phyloP scores from a whole-genome alignment of 371 early-diverging fungal genomes.

The Funneliformis caledonium region DNA sequence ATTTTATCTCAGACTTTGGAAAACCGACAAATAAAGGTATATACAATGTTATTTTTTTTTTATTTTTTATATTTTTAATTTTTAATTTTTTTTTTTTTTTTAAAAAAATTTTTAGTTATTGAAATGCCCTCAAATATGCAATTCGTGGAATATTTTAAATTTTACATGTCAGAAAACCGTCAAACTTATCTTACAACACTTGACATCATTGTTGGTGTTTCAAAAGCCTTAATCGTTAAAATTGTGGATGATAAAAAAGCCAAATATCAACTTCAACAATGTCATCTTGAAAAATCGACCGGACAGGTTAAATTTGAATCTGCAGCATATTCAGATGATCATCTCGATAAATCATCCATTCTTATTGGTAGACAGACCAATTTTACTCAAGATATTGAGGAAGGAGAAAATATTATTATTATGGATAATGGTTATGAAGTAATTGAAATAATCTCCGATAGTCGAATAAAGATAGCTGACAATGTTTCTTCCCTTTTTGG shows the following conservation, averaged over 20 bases:
- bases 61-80: background rate
- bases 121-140: background rate
- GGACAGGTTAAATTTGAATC: conserved; percentile 2
- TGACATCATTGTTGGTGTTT: background rate
- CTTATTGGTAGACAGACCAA: conserved; percentile 6
- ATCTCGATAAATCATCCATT: background rate
- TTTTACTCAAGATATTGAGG: background rate
- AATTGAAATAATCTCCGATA: conserved; percentile 17
- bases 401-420: conserved; percentile 28
- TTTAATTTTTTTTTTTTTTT: background rate
- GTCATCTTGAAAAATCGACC: background rate
- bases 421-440: conserved; percentile 3
- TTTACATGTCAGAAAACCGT: background rate
- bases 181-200: conserved; percentile 25
- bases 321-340: background rate
- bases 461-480: background rate
- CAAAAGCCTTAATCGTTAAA: background rate
- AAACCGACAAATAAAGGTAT: background rate
- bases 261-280: background rate
- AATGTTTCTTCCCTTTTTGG: background rate
- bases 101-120: background rate
- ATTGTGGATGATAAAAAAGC: conserved; percentile 19
- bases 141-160: background rate
- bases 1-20: conserved; percentile 12
- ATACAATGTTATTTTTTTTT: background rate